These are phyloP conservation scores for Neonectria coccinea DNA, from an alignment of 2,329 filamentous ascomycete genomes.

Conservation along the genomic window DNA sequence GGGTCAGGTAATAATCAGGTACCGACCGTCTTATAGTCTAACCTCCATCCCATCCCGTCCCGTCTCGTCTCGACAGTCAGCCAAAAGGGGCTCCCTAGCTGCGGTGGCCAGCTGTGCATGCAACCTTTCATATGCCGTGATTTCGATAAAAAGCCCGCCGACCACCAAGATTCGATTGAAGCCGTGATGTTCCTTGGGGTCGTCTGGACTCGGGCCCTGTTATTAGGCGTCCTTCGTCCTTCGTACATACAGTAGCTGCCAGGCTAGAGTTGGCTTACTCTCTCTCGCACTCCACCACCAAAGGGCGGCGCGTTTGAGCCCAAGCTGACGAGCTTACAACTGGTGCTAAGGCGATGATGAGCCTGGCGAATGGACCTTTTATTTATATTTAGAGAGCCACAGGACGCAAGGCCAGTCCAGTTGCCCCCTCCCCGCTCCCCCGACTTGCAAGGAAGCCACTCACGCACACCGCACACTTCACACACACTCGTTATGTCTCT, in stretches of 20 bases:
- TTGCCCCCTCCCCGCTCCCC: too few species aligned
- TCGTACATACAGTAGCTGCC: constrained; percentile 3
- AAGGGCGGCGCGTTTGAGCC: constrained; percentile 20
- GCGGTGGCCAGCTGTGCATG: constrained; percentile 15
- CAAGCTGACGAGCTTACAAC: constrained; percentile 19
- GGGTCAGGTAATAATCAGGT: constrained; percentile 32
- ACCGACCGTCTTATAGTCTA: constrained; percentile 21
- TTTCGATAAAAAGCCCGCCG: neutral
- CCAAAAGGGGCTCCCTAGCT: constrained; percentile 8
- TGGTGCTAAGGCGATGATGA: constrained; percentile 17
- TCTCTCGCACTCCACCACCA: constrained; percentile 8
- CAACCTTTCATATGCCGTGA: neutral
- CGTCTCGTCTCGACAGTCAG: constrained; percentile 19
- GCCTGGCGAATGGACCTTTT: constrained; percentile 16
- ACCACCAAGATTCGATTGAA: too few species aligned
- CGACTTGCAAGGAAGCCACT: neutral
- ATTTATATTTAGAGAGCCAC: neutral
- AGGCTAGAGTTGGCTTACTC: constrained; percentile 19
- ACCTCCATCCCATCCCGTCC: neutral
- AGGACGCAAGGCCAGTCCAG: neutral
- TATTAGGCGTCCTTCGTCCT: constrained; percentile 2
- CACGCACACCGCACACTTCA: constrained; percentile 13
- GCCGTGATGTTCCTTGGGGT: too few species aligned
- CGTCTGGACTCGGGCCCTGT: neutral
- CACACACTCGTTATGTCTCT: constrained; percentile 2